Conservation (phyloP, 495 filamentous ascomycete species). For the Opeltia flavorubescens region DNA sequence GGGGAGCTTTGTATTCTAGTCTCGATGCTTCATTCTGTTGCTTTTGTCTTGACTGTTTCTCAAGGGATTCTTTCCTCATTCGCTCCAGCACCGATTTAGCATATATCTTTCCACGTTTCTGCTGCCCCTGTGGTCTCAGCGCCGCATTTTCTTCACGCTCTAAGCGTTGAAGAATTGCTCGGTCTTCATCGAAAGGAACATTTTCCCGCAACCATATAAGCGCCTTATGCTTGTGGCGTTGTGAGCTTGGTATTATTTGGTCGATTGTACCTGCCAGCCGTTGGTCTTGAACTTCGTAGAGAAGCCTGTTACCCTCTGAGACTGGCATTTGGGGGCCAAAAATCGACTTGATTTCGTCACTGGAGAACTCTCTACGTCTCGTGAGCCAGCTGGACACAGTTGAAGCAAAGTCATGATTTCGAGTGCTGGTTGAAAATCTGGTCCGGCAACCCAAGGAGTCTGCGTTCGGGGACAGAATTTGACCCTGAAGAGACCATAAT, state of each 20-base stretch:
- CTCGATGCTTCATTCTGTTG: neutral
- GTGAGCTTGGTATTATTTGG: constrained; percentile 28
- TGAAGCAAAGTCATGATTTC: neutral
- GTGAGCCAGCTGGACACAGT: neutral
- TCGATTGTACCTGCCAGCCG: constrained; percentile 65
- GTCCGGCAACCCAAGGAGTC: neutral
- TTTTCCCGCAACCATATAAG: constrained; percentile 54
- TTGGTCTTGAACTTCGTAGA: constrained; percentile 58
- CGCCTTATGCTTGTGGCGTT: constrained; percentile 29
- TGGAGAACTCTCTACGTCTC: neutral
- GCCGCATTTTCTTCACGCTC: constrained; percentile 39
- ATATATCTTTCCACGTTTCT: constrained; percentile 4
- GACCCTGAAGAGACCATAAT: neutral
- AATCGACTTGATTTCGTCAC: constrained; percentile 40
- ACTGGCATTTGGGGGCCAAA: constrained; percentile 43
- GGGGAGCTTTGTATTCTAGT: constrained; percentile 3
- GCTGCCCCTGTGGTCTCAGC: constrained; percentile 25
- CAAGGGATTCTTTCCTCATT: constrained; percentile 4
- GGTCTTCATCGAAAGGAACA: constrained; percentile 64
- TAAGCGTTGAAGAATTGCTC: constrained; percentile 43
- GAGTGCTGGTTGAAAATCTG: neutral
- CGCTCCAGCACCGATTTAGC: neutral
- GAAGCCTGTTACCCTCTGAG: constrained; percentile 44
- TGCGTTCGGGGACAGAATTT: neutral
- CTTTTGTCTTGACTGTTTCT: neutral